Base-by-base conservation (phyloP, 805 yeast species). In the Candida ipomoeae region DNA sequence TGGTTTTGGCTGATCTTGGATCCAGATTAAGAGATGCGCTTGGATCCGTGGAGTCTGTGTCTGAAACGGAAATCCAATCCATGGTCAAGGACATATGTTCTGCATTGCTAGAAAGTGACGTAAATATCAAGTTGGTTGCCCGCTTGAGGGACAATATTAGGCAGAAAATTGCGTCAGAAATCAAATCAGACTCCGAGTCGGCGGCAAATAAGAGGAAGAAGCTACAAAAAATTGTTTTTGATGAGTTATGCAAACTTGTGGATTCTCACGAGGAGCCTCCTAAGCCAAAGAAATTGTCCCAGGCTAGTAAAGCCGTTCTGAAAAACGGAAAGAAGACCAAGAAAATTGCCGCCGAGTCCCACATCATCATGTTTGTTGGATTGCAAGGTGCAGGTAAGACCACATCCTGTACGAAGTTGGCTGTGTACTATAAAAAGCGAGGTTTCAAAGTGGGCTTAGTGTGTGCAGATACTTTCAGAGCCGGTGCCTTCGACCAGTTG, bases 381-480 rank as follows among this genome's bases (percentile, higher is more conserved):
- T 75, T 94, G 53, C 99, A 94, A 69, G 99, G 99, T 74, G 94
- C 98, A 11, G 99, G 99, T 79, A 94, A 94, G 67, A 94, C 99
- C 32, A 94, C 99, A 0, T 84, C 97, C 2, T 91, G 97, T 82
- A 94, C 99, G 1, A 94, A 94, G 62, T 75, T 92, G 60, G 99
- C 99, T 0, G 96, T 89, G 1, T 91, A 88, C 66, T 94, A 94
- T 66, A 92, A 90, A 63, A 82, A 91, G 63, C 78, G 97, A 63
- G 97, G 97, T 2, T 89, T 84, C 70, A 91, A 90, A 66, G 96
- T 89, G 43, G 98, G 98, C 48, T 75, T 94, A 64, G 98, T 94
- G 23, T 94, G 99, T 81, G 99, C 99, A 1, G 99, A 94, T 75
- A 94, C 99, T 31, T 94, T 92, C 78, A 84, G 99, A 78, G 99